Evolutionary conservation across 495 filamentous ascomycete species (phyloP).

Genomic region (Penicilliopsis zonata): DNA sequence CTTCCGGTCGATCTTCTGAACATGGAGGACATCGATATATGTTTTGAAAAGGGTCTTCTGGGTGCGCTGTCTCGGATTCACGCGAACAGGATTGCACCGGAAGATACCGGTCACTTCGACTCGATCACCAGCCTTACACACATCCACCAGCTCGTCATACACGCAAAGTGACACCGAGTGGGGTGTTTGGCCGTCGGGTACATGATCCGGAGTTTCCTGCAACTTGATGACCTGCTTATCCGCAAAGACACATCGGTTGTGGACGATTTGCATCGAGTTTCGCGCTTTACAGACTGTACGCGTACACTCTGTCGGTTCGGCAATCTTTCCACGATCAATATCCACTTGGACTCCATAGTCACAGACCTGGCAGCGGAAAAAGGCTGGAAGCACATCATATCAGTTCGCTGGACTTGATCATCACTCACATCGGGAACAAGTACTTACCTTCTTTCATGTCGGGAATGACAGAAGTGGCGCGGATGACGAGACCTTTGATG

Average conservation of each 20-base stretch:
- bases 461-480: slow-evolving; percentile 89
- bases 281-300: slow-evolving; percentile 68
- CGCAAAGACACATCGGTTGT: slow-evolving; percentile 89
- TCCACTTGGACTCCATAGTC: slow-evolving; percentile 82
- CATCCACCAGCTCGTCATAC: slow-evolving; percentile 93
- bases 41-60: slow-evolving; percentile 96
- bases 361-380: slow-evolving; percentile 90
- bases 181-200: slow-evolving; percentile 91
- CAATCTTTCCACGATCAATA: slow-evolving; percentile 91
- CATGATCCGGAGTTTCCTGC: slow-evolving; percentile 90
- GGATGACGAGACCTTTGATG: slow-evolving; percentile 94
- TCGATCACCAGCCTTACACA: slow-evolving; percentile 94
- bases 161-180: slow-evolving; percentile 95
- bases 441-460: slow-evolving; percentile 80
- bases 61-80: slow-evolving; percentile 84
- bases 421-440: background rate
- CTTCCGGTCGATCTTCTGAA: slow-evolving; percentile 92
- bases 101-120: slow-evolving; percentile 96
- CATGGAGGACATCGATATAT: slow-evolving; percentile 87
- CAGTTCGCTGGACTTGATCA: background rate
- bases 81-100: slow-evolving; percentile 85
- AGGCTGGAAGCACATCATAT: slow-evolving; percentile 34
- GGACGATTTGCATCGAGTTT: slow-evolving; percentile 96
- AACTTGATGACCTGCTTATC: slow-evolving; percentile 99
- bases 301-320: slow-evolving; percentile 85